Conservation (phyloP, 2,329 filamentous ascomycete species). For the Bipolaris cookei region DNA sequence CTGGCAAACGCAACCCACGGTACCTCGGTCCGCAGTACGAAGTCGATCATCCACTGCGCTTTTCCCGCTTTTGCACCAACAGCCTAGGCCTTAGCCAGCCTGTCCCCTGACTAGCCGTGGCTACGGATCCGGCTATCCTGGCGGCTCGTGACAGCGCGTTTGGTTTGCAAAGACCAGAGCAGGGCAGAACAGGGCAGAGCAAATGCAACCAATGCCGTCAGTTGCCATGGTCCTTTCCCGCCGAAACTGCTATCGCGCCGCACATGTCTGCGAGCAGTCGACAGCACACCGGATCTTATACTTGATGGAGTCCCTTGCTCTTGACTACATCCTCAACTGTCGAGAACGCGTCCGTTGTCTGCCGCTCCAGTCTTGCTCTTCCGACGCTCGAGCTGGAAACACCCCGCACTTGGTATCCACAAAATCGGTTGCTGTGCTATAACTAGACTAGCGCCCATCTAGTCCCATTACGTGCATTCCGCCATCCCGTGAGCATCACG, state of each 20-base stretch:
- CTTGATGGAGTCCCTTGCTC: background rate
- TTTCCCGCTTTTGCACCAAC: background rate
- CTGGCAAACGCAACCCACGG: background rate
- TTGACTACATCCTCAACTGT: background rate
- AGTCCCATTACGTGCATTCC: conserved; percentile 15
- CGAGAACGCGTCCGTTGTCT: background rate
- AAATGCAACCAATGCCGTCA: too few species aligned
- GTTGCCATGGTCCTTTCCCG: too few species aligned
- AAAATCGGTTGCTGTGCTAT: conserved; percentile 14
- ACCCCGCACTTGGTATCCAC: conserved; percentile 10
- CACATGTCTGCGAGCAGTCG: too few species aligned
- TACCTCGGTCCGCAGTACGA: conserved; percentile 1
- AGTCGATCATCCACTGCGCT: background rate
- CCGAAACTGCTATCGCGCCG: background rate
- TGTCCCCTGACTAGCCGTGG: conserved; percentile 1
- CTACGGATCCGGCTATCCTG: background rate
- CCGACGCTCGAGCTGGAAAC: conserved; percentile 5
- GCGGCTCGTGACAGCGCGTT: conserved; percentile 6
- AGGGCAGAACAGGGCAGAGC: too few species aligned
- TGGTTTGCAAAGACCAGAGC: background rate
- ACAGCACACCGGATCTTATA: background rate
- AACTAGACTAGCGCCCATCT: conserved; percentile 20
- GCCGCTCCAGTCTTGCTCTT: background rate
- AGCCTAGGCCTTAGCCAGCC: background rate
- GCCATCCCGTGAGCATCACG: conserved; percentile 5